A percentile compares a stretch with the other conserved stretches of the same genome.
These are phyloP conservation scores for Paraphoma chrysanthemicola DNA, from an alignment of 2,329 filamentous ascomycete genomes.

Conservation along the genomic window DNA sequence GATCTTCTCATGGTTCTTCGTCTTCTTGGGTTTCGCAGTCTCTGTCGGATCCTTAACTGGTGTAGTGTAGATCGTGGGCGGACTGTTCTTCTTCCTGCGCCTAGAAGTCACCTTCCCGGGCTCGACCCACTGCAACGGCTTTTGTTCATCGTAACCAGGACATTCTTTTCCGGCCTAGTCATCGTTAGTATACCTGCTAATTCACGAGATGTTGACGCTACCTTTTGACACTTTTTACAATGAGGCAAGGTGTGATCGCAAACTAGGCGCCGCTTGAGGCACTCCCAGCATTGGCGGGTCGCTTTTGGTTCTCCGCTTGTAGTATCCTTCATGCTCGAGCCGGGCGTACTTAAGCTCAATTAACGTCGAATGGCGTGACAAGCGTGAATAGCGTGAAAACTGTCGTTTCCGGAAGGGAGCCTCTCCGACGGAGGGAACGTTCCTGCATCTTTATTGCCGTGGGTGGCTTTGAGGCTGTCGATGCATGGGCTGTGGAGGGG, in stretches of 20 bases:
- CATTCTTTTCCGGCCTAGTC: slow-evolving; percentile 30
- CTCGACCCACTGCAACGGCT: slow-evolving; percentile 42
- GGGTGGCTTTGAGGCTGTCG: slow-evolving; percentile 7
- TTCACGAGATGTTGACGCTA: not conserved
- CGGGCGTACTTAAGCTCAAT: slow-evolving; percentile 1
- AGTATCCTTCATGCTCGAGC: slow-evolving; percentile 10
- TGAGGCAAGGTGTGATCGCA: slow-evolving; percentile 41
- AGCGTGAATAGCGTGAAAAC: slow-evolving; percentile 7
- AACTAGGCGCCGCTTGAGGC: slow-evolving; percentile 38
- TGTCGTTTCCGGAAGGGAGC: slow-evolving; percentile 4
- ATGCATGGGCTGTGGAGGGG: not conserved
- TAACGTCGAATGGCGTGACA: not conserved
- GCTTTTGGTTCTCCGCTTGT: slow-evolving; percentile 27
- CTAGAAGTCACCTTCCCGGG: slow-evolving; percentile 39
- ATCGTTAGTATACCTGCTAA: not conserved
- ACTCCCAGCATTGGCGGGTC: slow-evolving; percentile 43
- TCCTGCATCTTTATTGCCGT: slow-evolving; percentile 32
- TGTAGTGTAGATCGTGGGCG: slow-evolving; percentile 15
- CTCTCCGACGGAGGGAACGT: slow-evolving; percentile 3
- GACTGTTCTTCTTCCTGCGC: slow-evolving; percentile 22
- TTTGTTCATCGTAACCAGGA: slow-evolving; percentile 41
- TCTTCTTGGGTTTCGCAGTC: too few species aligned
- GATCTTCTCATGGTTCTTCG: not conserved
- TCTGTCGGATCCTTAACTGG: not conserved
- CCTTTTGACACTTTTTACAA: slow-evolving; percentile 39